Evolutionary conservation across 495 filamentous ascomycete species (phyloP).

Genomic region (Tuber umbilicatum): DNA sequence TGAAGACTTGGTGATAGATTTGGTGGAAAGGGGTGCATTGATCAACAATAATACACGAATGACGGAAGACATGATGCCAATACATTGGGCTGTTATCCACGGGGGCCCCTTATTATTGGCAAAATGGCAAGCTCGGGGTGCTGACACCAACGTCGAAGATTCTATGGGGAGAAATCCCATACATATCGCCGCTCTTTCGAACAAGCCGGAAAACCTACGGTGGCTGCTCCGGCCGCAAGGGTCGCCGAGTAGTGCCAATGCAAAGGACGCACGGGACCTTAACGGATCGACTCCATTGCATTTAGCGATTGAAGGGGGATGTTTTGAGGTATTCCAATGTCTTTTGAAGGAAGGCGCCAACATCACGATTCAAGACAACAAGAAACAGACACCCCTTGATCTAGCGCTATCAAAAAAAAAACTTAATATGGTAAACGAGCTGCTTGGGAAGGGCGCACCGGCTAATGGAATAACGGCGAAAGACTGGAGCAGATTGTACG

Average conservation of each 20-base stretch:
- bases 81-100: conserved; percentile 1
- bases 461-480: neutral
- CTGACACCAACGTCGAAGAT: conserved; percentile 19
- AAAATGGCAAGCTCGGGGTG: conserved; percentile 14
- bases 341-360: conserved; percentile 16
- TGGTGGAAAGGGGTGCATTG: neutral
- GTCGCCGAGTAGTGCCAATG: neutral
- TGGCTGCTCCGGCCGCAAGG: conserved; percentile 6
- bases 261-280: conserved; percentile 13
- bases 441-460: conserved; percentile 19
- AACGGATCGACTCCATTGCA: conserved; percentile 24
- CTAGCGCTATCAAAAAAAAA: conserved; percentile 4
- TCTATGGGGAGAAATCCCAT: conserved; percentile 11
- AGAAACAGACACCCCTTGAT: conserved; percentile 22
- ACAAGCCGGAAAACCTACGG: conserved; percentile 4
- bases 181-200: conserved; percentile 6
- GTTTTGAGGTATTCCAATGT: neutral
- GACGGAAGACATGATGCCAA: conserved; percentile 3
- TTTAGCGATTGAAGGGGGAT: conserved; percentile 8
- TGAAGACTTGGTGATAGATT: neutral
- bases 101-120: neutral
- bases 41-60: neutral
- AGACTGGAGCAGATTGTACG: conserved; percentile 9
- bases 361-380: conserved; percentile 9
- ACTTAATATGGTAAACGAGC: conserved; percentile 23